Percentiles rank a stretch among this genome's conserved stretches.
Conservation (phyloP, 495 filamentous ascomycete species). For the Daldinia vernicosa region DNA sequence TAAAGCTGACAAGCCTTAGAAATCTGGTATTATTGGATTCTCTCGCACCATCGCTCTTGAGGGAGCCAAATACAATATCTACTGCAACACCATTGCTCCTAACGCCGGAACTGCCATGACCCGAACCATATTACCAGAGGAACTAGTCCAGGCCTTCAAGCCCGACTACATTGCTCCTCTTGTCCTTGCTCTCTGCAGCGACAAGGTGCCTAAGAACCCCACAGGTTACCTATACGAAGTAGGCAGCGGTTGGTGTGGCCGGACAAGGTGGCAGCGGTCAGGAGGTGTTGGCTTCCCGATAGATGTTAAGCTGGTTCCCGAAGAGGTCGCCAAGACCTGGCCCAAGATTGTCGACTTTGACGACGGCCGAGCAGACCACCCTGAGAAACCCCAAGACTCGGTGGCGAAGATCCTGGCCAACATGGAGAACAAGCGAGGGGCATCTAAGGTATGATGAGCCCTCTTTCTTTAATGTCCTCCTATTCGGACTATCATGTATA, state of each 20-base stretch:
- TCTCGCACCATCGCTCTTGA: slow-evolving; percentile 92
- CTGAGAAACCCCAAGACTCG: slow-evolving; percentile 78
- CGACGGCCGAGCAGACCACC: slow-evolving; percentile 89
- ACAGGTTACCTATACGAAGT: slow-evolving; percentile 96
- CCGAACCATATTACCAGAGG: slow-evolving; percentile 91
- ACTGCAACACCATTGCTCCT: slow-evolving; percentile 96
- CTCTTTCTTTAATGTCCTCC: slow-evolving; percentile 39
- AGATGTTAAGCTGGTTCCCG: slow-evolving; percentile 85
- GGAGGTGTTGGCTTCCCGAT: slow-evolving; percentile 94
- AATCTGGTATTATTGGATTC: slow-evolving; percentile 94
- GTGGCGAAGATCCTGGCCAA: slow-evolving; percentile 91
- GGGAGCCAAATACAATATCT: slow-evolving; percentile 97
- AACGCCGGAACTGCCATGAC: slow-evolving; percentile 99
- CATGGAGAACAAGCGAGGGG: slow-evolving; percentile 72
- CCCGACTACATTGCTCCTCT: slow-evolving; percentile 97
- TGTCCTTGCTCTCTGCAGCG: slow-evolving; percentile 87
- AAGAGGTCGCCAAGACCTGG: slow-evolving; percentile 83
- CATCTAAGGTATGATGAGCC: slow-evolving; percentile 59
- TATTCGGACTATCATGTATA: slow-evolving; percentile 29
- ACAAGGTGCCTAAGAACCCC: slow-evolving; percentile 81
- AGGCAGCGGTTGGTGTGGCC: slow-evolving; percentile 91
- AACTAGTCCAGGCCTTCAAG: slow-evolving; percentile 99
- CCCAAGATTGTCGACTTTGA: slow-evolving; percentile 85
- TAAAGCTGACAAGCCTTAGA: slow-evolving; percentile 56
- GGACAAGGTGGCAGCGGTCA: slow-evolving; percentile 93